A percentile compares a stretch with the other conserved stretches of the same genome.
These are phyloP conservation scores for Dipteronia dyeriana DNA, from an alignment of 345 rosid genomes.

Conservation along the genomic window DNA sequence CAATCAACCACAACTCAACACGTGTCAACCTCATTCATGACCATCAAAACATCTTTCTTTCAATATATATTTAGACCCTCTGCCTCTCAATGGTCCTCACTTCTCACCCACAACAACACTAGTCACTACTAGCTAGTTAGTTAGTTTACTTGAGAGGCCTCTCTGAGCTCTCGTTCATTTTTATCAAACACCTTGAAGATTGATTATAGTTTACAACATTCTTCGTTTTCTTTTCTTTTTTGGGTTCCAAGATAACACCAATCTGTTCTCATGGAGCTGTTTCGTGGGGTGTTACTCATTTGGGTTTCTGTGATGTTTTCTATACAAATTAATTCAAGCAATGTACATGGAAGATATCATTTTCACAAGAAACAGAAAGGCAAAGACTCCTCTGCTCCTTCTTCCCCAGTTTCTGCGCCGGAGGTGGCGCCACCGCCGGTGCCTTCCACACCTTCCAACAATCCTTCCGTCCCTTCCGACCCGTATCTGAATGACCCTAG, in stretches of 20 bases:
- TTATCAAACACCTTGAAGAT: neutral
- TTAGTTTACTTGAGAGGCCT: neutral
- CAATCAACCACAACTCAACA: slow-evolving; percentile 42
- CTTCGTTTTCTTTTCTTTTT: neutral
- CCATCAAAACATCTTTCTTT: neutral
- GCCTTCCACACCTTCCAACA: slow-evolving; percentile 29
- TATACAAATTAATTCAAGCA: slow-evolving; percentile 34
- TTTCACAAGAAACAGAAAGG: slow-evolving; percentile 58
- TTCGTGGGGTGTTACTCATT: slow-evolving; percentile 25
- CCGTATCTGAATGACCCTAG: slow-evolving; percentile 61
- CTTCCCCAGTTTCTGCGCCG: slow-evolving; percentile 33
- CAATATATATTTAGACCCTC: slow-evolving; percentile 39
- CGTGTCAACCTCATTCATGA: slow-evolving; percentile 38
- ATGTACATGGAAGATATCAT: slow-evolving; percentile 62
- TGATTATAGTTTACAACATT: neutral
- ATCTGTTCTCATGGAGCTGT: slow-evolving; percentile 28
- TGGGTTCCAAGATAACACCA: neutral
- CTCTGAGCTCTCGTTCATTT: neutral
- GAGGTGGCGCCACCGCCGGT: neutral
- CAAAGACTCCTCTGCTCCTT: slow-evolving; percentile 23
- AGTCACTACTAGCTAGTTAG: too few relatives aligned
- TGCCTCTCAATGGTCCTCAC: slow-evolving; percentile 6
- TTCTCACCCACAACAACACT: neutral
- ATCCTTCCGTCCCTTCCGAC: slow-evolving; percentile 55
- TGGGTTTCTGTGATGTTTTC: slow-evolving; percentile 22